phyloP scores from a whole-genome alignment of 176 grass and related monocot genomes.

The Luzula sylvatica region DNA sequence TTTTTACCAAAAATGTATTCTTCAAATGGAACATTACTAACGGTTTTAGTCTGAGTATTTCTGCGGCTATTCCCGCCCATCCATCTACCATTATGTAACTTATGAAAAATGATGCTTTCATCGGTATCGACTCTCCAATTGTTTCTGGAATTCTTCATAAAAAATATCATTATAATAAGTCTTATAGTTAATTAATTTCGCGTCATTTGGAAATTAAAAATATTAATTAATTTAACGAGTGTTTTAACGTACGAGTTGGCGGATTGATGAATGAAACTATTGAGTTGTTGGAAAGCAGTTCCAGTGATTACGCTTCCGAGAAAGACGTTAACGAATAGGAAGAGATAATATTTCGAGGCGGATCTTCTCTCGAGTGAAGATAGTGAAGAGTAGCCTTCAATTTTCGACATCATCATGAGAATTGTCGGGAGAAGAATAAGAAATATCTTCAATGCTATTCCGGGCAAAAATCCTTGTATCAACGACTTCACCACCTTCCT shows the following conservation, averaged over 20 bases:
- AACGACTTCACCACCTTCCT: slow-evolving; percentile 71
- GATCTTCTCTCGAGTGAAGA: slow-evolving; percentile 79
- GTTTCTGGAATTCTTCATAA: slow-evolving; percentile 67
- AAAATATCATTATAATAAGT: not conserved
- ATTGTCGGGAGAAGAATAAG: slow-evolving; percentile 77
- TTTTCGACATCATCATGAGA: slow-evolving; percentile 92
- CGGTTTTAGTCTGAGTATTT: slow-evolving; percentile 80
- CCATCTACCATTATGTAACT: slow-evolving; percentile 95
- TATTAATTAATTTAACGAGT: not conserved
- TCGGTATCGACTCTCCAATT: slow-evolving; percentile 82
- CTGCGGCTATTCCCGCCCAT: slow-evolving; percentile 82
- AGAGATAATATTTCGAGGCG: slow-evolving; percentile 70
- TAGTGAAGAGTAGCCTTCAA: slow-evolving; percentile 64
- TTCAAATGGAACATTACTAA: slow-evolving; percentile 79
- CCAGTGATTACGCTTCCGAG: slow-evolving; percentile 83
- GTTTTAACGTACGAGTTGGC: slow-evolving; percentile 52
- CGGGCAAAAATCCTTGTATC: slow-evolving; percentile 92
- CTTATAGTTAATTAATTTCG: not conserved
- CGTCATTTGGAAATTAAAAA: not conserved
- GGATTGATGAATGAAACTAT: slow-evolving; percentile 71
- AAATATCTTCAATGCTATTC: slow-evolving; percentile 78
- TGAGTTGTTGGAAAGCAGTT: slow-evolving; percentile 92
- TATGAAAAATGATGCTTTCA: slow-evolving; percentile 98
- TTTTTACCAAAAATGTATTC: slow-evolving; percentile 85
- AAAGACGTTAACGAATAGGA: slow-evolving; percentile 90